phyloP scores from a whole-genome alignment of 1,284 basidiomycete species.

The Ustilago tritici region DNA sequence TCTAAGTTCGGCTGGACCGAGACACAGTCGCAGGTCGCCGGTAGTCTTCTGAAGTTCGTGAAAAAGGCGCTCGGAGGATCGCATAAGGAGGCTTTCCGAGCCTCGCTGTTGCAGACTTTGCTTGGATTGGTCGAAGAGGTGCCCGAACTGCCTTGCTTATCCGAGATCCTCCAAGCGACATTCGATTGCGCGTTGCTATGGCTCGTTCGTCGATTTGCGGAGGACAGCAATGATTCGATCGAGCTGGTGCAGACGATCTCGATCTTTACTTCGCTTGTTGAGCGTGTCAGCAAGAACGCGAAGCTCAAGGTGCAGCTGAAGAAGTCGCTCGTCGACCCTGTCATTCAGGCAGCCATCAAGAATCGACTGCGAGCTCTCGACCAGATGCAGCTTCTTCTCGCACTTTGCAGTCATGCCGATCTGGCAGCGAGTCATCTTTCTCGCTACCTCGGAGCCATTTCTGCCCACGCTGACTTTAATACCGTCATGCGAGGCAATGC shows the following conservation, averaged over 20 bases:
- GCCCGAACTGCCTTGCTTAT: constrained; percentile 13
- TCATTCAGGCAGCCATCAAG: constrained; percentile 78
- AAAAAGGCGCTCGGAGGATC: constrained; percentile 9
- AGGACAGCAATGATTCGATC: constrained; percentile 62
- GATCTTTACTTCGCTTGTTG: constrained; percentile 30
- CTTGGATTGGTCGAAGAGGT: constrained; percentile 17
- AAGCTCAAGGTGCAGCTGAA: constrained; percentile 71
- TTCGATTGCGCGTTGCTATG: constrained; percentile 56
- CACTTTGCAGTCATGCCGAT: constrained; percentile 67
- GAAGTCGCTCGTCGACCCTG: constrained; percentile 78
- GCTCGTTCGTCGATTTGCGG: constrained; percentile 70
- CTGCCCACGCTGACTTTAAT: constrained; percentile 50
- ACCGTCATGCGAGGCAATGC: constrained; percentile 33
- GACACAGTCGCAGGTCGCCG: constrained; percentile 3
- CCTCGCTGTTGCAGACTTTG: constrained; percentile 19
- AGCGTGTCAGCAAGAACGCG: constrained; percentile 4
- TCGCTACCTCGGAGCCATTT: constrained; percentile 48
- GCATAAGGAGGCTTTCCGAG: constrained; percentile 23
- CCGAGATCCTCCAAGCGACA: constrained; percentile 26
- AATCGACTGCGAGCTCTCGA: constrained; percentile 73
- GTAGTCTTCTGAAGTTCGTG: constrained; percentile 16
- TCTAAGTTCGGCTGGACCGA: constrained; percentile 20
- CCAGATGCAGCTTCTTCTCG: constrained; percentile 74
- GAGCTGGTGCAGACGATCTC: constrained; percentile 36
- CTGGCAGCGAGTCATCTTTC: constrained; percentile 32